Base-by-base conservation (phyloP, 1,284 basidiomycete genomes). In the Tylopilus orsonianus region DNA sequence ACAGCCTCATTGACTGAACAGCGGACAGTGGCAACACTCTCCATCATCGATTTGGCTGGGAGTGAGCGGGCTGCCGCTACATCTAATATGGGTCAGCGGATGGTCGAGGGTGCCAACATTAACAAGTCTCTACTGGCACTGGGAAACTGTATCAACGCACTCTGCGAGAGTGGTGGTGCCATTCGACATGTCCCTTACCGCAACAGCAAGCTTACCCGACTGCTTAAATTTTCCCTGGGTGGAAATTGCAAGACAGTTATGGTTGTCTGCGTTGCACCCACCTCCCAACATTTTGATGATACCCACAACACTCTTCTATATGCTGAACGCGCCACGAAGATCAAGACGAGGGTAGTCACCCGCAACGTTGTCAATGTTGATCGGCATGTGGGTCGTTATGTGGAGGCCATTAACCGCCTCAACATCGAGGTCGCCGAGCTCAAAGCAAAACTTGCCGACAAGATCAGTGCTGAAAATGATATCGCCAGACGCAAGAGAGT, bases 221-320 rank as follows among this genome's bases (percentile, higher is more conserved):
- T 97, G 41, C 85, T 97, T 62, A 97, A 97, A 69, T 97, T 96
- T 73, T 95, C 94, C 0, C 81, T 97, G 30, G 94, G 94, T 1
- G 95, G 95, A 13, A 97, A 97, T 69, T 98, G 95, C 78, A 92
- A 95, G 71, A 98, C 95, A 0, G 93, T 96, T 64, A 95, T 96
- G 93, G 93, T 97, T 54, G 95, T 97, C 49, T 97, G 95, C 67
- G 78, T 98, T 45, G 93, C 93, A 2, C 95, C 95, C 1, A 93
- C 93, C 14, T 95, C 93, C 33, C 81, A 81, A 26, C 93, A 98
- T 69, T 96, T 97, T 64, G 95, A 97, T 64, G 95, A 98, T 67
- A 97, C 95, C 23, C 92, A 96, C 66, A 98, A 98, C 66, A 97
- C 95, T 0, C 85, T 98, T 38, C 76, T 95, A 48, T 98, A 97